Conservation (phyloP, 2,329 filamentous ascomycete species). For the Fusarium sp. region DNA sequence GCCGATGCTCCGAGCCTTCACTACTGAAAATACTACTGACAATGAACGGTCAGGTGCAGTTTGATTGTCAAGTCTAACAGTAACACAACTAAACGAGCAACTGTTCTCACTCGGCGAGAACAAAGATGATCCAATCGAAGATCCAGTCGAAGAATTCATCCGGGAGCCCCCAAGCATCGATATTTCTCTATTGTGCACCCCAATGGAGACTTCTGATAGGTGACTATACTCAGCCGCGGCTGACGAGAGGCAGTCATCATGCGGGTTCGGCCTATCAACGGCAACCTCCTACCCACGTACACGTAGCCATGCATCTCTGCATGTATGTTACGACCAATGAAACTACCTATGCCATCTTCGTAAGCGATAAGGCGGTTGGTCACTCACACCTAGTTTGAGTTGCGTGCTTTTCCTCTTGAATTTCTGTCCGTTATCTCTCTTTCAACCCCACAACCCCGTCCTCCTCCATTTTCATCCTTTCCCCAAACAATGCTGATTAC, state of each 20-base stretch:
- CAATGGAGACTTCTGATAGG: not conserved
- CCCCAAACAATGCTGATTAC: too few relatives aligned
- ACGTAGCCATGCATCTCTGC: not conserved
- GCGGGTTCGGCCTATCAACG: not conserved
- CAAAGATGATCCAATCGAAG: too few relatives aligned
- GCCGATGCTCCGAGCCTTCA: not conserved
- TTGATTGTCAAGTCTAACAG: too few relatives aligned
- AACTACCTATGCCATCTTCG: not conserved
- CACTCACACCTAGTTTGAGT: not conserved
- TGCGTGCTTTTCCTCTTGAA: not conserved
- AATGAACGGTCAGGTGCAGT: too few relatives aligned
- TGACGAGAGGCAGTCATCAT: not conserved
- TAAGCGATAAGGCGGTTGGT: not conserved
- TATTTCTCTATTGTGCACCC: not conserved
- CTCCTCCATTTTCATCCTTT: not conserved
- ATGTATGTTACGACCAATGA: not conserved
- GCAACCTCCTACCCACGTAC: not conserved
- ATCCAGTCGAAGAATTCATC: too few relatives aligned
- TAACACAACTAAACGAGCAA: too few relatives aligned
- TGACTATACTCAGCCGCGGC: not conserved
- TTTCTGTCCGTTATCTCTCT: not conserved
- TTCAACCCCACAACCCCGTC: accelerated
- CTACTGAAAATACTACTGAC: too few relatives aligned
- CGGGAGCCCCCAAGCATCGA: too few relatives aligned
- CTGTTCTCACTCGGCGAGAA: too few relatives aligned